Base-by-base conservation (phyloP, 2,329 filamentous ascomycete genomes). In the Fusarium pseudocircinatum region DNA sequence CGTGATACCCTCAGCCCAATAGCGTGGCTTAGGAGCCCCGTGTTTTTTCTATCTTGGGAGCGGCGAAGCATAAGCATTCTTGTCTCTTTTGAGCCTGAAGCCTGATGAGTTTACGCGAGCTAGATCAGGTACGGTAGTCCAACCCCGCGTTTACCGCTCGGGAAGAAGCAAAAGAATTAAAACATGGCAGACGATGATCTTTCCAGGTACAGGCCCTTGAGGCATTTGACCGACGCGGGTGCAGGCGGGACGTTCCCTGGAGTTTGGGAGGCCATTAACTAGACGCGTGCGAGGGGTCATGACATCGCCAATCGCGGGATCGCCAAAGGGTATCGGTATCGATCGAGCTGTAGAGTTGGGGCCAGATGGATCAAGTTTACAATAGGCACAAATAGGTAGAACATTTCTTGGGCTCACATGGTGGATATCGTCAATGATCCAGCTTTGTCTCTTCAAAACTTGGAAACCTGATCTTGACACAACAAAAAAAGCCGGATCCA, bases 81-180 rank as follows among this genome's bases (percentile, higher is more conserved):
- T 44, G 34, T 28, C 42, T 58, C 44, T 24, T 42, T 39, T 24
- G 28, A 26, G 54, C 47, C 24, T 52, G 43, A 42, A 42, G 34
- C 50, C 34, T 26, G 46, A 24, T 34, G 22, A 54, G 10, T 54
- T 39, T 37, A 44, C 50, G 37, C 39, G 50, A 37, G 26, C 64
- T 67, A 67, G 63, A 67, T 67, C 63, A 61, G 46, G 63, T 61
- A 47, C 63, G 54, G 63, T 58, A 67, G 63, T 67, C 58, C 32
- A 52, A 67, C 75, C 76, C 77, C 77, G 77, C 77, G 75, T 78
- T 78, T 78, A 73, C 75, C 77, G 77, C 63, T 67, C 49, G 50
- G 46, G 40, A 40, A 43, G 28, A 50, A 52, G 44, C 46, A 61
- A 64, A 69, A 65, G 64, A 57, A 60, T 26, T 26, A 46, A 60